Evolutionary conservation across 176 grass and related monocot genomes (phyloP).

Genomic region (Thalia dealbata): DNA sequence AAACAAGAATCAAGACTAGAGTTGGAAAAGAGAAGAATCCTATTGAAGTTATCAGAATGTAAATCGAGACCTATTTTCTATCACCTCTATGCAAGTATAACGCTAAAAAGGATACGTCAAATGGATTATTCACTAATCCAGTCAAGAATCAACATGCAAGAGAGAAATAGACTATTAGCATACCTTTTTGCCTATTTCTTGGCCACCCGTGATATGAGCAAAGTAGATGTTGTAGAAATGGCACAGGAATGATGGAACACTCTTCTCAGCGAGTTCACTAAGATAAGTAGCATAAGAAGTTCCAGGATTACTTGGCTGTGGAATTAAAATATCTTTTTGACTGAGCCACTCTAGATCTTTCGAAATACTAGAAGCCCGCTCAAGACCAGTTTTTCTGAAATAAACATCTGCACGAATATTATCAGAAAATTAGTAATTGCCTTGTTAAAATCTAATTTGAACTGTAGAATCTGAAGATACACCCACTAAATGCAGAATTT

Average conservation of each 20-base stretch:
- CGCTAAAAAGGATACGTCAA: no score
- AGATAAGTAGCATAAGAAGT: constrained; percentile 69
- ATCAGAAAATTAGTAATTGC: neutral
- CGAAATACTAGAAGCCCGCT: constrained; percentile 43
- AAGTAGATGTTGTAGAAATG: constrained; percentile 98
- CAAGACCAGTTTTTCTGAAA: constrained; percentile 68
- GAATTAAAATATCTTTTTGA: constrained; percentile 57
- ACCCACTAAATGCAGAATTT: neutral
- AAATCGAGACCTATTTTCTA: neutral
- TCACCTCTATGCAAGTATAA: no score
- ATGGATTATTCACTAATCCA: neutral
- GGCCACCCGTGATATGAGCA: constrained; percentile 66
- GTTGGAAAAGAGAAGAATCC: neutral
- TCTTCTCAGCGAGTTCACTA: constrained; percentile 50
- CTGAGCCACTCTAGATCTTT: constrained; percentile 80
- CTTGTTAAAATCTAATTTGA: constrained; percentile 7
- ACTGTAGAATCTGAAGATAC: neutral
- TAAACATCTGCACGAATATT: constrained; percentile 51
- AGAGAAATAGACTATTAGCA: neutral
- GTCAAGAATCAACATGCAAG: neutral
- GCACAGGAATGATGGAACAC: constrained; percentile 71
- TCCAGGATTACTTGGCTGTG: constrained; percentile 54
- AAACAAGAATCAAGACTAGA: neutral
- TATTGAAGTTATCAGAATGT: neutral
- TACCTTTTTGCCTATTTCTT: constrained; percentile 70